Base-by-base conservation (phyloP, 2,329 filamentous ascomycete genomes). In the Alternaria conjuncta region DNA sequence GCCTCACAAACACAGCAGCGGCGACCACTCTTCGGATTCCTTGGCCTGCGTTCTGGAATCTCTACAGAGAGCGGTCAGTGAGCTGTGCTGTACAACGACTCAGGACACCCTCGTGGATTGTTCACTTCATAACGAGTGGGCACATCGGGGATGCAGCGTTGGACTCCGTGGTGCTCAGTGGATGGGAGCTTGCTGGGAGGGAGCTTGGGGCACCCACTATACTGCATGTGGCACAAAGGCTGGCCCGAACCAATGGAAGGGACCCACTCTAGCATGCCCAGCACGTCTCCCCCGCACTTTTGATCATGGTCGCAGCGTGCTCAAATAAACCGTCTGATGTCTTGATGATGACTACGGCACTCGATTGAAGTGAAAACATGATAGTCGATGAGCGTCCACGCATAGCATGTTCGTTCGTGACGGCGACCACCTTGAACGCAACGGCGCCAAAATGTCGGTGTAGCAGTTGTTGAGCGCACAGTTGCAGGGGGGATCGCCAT, bases 361-460 rank as follows among this genome's bases (percentile, higher is more conserved):
- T 26, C 32, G 49, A 36, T 32, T n/a, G 6, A 51, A 15, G 28
- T 3, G 11, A 25, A 36, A 36, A 28, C 4, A 28, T 32, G 11
- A 49, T 13, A 3, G 20, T 55, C 30, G 20, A 32, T 15, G 46
- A 32, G 9, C 10, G 46, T 11, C 28, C 2, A 12, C n/a, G 20
- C 8, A n/a, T 7, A 18, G 26, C 47, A 36, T 11, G 20, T 26
- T 41, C 46, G 26, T 46, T 49, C 21, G 55, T 21, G 30, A 55
- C 12, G 30, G 15, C 43, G 15, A 8, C 26, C 28, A 26, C 30
- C 21, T 36, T 20, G 32, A n/a, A 20, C n/a, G 46, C 15, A 26
- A 47, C 30, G 51, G 45, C 46, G 60, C 59, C 28, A 65, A 60
- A 71, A 69, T 71, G 68, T 71, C 68, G 68, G 68, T 71, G 68